These are phyloP conservation scores for Exophiala bonariae DNA, from an alignment of 2,329 filamentous ascomycete genomes.

Conservation along the genomic window DNA sequence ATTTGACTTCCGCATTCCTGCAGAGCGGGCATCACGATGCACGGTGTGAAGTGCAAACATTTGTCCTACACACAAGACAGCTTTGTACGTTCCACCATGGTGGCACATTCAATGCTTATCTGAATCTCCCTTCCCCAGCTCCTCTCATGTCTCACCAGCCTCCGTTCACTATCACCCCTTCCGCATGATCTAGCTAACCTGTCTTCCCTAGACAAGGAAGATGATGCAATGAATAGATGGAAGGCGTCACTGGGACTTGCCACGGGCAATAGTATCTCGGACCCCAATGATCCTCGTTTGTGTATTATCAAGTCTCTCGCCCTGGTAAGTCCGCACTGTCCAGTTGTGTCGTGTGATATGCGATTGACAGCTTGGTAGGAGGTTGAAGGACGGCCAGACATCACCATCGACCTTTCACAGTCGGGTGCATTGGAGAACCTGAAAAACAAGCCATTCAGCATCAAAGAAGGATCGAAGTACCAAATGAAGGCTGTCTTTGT, in stretches of 20 bases:
- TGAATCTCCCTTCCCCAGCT: too few relatives aligned
- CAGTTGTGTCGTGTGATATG: not conserved
- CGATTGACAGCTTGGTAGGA: slow-evolving; percentile 46
- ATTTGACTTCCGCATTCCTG: slow-evolving; percentile 4
- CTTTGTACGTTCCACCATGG: too few relatives aligned
- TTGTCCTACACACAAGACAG: too few relatives aligned
- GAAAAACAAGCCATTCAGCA: slow-evolving; percentile 91
- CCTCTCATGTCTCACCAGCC: too few relatives aligned
- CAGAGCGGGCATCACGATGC: too few relatives aligned
- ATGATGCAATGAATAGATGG: slow-evolving; percentile 96
- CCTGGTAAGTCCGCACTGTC: slow-evolving; percentile 47
- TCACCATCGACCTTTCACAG: slow-evolving; percentile 81
- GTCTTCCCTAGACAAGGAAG: slow-evolving; percentile 59
- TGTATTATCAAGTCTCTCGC: slow-evolving; percentile 92
- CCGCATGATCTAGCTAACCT: slow-evolving; percentile 1
- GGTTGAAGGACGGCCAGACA: slow-evolving; percentile 76
- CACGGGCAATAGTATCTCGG: slow-evolving; percentile 67
- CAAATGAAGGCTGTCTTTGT: slow-evolving; percentile 93
- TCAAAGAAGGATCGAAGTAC: slow-evolving; percentile 94
- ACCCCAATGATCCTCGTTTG: slow-evolving; percentile 79
- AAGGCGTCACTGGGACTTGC: slow-evolving; percentile 91
- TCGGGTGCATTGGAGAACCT: slow-evolving; percentile 73
- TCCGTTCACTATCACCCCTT: not conserved
- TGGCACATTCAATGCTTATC: too few relatives aligned
- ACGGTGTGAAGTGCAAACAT: too few relatives aligned